phyloP scores from a whole-genome alignment of 108 stramenopile genomes.

The Fragilaria radians region DNA sequence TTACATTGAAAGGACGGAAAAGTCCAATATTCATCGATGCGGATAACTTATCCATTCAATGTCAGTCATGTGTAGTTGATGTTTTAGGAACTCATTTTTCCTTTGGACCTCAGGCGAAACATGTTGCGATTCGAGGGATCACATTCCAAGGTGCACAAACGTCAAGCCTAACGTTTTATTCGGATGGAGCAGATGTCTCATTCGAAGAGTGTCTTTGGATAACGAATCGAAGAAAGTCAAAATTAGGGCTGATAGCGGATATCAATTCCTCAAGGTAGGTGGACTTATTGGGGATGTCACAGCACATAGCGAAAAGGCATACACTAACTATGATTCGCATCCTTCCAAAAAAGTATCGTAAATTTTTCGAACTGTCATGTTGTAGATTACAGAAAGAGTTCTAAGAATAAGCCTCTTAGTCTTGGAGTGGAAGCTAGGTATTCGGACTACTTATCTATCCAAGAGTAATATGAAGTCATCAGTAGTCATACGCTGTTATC shows the following conservation, averaged over 20 bases:
- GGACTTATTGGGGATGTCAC: neutral
- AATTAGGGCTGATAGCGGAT: constrained; percentile 60
- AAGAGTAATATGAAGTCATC: too few species aligned
- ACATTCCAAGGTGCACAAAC: constrained; percentile 56
- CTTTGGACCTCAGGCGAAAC: constrained; percentile 75
- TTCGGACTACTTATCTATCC: too few species aligned
- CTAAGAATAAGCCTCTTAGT: too few species aligned
- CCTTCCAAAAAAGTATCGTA: too few species aligned
- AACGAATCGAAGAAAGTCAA: constrained; percentile 32
- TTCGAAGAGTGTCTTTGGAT: constrained; percentile 77
- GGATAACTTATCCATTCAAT: constrained; percentile 70
- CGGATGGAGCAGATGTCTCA: constrained; percentile 65
- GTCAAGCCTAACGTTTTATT: constrained; percentile 53
- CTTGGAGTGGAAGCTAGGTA: too few species aligned
- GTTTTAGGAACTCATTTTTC: constrained; percentile 62
- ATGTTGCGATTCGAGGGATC: constrained; percentile 57
- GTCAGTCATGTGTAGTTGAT: constrained; percentile 49
- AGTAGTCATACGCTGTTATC: too few species aligned
- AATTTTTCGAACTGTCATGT: too few species aligned
- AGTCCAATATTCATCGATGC: constrained; percentile 74
- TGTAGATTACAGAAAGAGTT: too few species aligned
- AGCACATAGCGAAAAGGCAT: too few species aligned
- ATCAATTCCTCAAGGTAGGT: constrained; percentile 55
- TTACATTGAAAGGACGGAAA: constrained; percentile 27
- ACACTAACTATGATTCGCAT: too few species aligned